Conservation (phyloP, 2,329 filamentous ascomycete species). For the Cladosporium sp. region DNA sequence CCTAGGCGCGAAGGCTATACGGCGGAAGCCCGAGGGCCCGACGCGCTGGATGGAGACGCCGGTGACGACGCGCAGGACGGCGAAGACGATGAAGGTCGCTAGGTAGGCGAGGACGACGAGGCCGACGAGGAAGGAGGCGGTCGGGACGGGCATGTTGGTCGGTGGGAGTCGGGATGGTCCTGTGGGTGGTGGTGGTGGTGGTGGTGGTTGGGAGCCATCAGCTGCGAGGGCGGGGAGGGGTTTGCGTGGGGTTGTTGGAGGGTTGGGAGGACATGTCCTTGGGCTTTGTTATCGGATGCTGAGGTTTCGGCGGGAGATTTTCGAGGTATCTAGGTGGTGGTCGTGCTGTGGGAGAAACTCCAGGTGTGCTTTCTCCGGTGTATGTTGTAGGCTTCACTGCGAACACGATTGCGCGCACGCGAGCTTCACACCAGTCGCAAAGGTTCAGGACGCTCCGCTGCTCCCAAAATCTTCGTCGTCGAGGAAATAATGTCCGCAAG, state of each 20-base stretch:
- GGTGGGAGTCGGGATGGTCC: no score
- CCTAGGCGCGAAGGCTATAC: constrained; percentile 80
- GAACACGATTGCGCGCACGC: no score
- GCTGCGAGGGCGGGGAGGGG: constrained; percentile 5
- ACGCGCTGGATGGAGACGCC: constrained; percentile 94
- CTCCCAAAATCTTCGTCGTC: no score
- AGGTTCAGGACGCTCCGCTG: no score
- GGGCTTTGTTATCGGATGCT: no score
- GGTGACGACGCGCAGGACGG: constrained; percentile 83
- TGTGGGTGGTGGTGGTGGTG: neutral
- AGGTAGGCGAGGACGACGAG: constrained; percentile 81
- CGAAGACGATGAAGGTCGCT: constrained; percentile 86
- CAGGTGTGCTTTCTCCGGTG: neutral
- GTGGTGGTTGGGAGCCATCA: constrained; percentile 21
- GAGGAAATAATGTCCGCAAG: no score
- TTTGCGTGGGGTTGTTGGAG: neutral
- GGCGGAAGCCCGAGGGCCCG: constrained; percentile 84
- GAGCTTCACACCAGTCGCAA: no score
- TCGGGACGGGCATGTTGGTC: constrained; percentile 38
- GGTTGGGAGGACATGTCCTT: no score
- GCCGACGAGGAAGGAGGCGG: constrained; percentile 70
- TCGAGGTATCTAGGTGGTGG: no score
- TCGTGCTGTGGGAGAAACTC: neutral
- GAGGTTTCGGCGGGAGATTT: no score
- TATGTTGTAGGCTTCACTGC: no score